Base-by-base conservation (phyloP, 1,284 basidiomycete species). In the Vanrija sp. region DNA sequence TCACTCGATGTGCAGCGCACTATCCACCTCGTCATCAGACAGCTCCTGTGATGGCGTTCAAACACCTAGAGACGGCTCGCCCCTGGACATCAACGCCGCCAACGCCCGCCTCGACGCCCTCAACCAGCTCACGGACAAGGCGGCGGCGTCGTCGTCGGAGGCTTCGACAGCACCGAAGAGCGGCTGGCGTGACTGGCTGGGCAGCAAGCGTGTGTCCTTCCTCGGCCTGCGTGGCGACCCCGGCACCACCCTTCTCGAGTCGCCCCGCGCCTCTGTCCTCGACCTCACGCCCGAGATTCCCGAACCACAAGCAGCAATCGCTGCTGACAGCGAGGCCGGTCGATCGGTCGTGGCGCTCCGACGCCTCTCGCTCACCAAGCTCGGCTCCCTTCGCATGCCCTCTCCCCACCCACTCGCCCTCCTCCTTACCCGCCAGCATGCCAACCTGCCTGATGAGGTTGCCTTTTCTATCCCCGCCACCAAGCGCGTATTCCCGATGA, bases 341-440 rank as follows among this genome's bases (percentile, higher is more conserved):
- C 53, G 53, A 27, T 53, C 55, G 6, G 59, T 56, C 0, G 63
- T 65, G 6, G 66, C 65, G 36, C 64, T 73, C 9, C 66, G 70
- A 7, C 56, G 66, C 15, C 45, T 65, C 1, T 72, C 70, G 2
- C 56, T 66, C n/a, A 45, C 49, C 49, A 73, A 73, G 54, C 51
- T 73, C 4, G 49, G 47, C 15, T 59, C 68, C 9, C 61, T 73
- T 14, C 64, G 66, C 44, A 59, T 60, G 36, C 69, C 72, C 8
- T 73, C 72, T 9, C 66, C 72, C 9, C 72, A 73, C 53, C 72
- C 72, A 9, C 50, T 73, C 0, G 65, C 68, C 1, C 57, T 66
- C 10, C 44, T 64, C 9, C 63, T 73, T 22, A 45, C 54, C 3
- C 60, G 68, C 22, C 69, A 71, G 48, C 54, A 64, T 46, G 61